Base-by-base conservation (phyloP, 2,329 filamentous ascomycete species). In the Aspergillus sclerotialis region DNA sequence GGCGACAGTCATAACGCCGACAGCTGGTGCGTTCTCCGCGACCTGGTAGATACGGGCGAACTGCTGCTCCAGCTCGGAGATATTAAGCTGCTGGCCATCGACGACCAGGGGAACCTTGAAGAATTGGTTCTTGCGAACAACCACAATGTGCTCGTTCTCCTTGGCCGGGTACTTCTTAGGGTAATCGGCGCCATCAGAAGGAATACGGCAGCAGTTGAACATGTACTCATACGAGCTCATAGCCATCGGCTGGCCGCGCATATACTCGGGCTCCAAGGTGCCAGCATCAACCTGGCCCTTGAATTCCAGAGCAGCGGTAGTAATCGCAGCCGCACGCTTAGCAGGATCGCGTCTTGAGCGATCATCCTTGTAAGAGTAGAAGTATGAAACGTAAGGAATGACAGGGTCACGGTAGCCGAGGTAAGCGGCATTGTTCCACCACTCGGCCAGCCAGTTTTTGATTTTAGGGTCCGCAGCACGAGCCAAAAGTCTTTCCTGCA, bases 191-290 rank as follows among this genome's bases (percentile, higher is more conserved):
- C 86, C 84, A 53, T 82, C 82, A 35, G 84, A 83, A 18, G 90
- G 82, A 26, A 96, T 80, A 49, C 92, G 82, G 63, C 78, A 84
- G 64, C 78, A 80, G 67, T 98, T 96, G 76, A 98, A 98, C 92
- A 98, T 98, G 77, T 82, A 96, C 69, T 94, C 73, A 72, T 95
- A 96, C 58, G 86, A 92, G 72, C 88, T 88, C 92, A 98, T 98
- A 64, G 89, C 92, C 57, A 96, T 90, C 40, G 92, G 92, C 39
- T 93, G 75, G 67, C 88, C 89, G 72, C 93, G 93, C 88, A 98
- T 94, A 69, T 95, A 96, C 67, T 98, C 92, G 15, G 92, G 92
- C 70, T 98, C 92, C 33, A 98, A 72, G 6, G 78, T 80, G 46
- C 82, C 80, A 28, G 64, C 61, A 57, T 95, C 90, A 13, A 96